Percentiles rank a stretch among this genome's conserved stretches.
These are phyloP conservation scores for Ceratobasidium sp. DNA, from an alignment of 1,284 basidiomycete genomes.

Conservation along the genomic window DNA sequence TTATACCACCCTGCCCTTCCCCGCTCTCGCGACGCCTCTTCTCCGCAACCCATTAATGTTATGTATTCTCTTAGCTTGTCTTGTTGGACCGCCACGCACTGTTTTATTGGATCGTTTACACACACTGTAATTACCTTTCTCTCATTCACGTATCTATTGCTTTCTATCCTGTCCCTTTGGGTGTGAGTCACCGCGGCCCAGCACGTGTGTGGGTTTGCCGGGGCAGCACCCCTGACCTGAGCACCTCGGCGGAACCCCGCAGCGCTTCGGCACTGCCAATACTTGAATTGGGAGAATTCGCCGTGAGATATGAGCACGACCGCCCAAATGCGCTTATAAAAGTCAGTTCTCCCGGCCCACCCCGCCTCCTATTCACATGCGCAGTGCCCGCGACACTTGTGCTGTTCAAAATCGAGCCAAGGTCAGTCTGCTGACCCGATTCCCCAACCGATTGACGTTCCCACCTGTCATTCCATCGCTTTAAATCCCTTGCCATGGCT, in stretches of 20 bases:
- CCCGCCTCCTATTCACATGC: slow-evolving; percentile 44
- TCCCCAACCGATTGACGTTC: slow-evolving; percentile 20
- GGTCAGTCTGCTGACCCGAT: slow-evolving; percentile 39
- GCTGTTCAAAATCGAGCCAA: slow-evolving; percentile 21
- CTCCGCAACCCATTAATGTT: slow-evolving; percentile 41
- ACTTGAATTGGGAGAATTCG: not conserved
- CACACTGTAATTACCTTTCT: slow-evolving; percentile 38
- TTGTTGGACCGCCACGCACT: slow-evolving; percentile 31
- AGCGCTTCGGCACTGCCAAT: not conserved
- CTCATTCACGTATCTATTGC: slow-evolving; percentile 15
- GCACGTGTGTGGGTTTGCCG: not conserved
- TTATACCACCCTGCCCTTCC: slow-evolving; percentile 22
- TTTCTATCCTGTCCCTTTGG: not conserved
- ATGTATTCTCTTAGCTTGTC: slow-evolving; percentile 43
- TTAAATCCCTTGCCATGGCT: slow-evolving; percentile 52
- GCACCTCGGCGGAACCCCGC: not conserved
- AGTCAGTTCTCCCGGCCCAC: slow-evolving; percentile 40
- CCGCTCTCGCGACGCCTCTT: slow-evolving; percentile 31
- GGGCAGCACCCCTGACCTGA: not conserved
- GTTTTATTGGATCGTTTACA: slow-evolving; percentile 41
- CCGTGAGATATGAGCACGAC: not conserved
- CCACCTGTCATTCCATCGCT: slow-evolving; percentile 14
- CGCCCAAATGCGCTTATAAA: slow-evolving; percentile 14
- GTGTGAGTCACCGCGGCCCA: not conserved
- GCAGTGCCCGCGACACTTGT: slow-evolving; percentile 6